Conservation (phyloP, 1,284 basidiomycete species). For the Apiotrichum domesticum region DNA sequence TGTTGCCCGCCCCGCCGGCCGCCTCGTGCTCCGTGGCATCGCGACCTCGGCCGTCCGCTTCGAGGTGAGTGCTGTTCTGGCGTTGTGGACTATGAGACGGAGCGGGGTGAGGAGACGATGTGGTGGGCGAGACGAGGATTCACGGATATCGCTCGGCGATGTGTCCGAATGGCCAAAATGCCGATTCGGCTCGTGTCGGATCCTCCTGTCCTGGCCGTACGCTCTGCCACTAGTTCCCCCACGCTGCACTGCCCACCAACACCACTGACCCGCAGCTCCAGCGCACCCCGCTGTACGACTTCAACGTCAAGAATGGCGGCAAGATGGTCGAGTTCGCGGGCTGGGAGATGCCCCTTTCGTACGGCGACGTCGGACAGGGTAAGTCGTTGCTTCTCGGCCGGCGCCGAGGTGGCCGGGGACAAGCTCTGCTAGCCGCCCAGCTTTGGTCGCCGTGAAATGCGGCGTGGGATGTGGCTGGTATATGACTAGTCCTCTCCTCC, state of each 20-base stretch:
- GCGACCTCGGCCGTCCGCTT: slow-evolving; percentile 10
- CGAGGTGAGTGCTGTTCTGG: slow-evolving; percentile 12
- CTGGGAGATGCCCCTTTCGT: slow-evolving; percentile 87
- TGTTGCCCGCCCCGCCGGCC: slow-evolving; percentile 5
- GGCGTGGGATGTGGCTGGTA: no score
- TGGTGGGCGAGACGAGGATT: no score
- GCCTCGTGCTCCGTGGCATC: slow-evolving; percentile 18
- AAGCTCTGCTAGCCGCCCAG: no score
- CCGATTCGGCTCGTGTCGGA: no score
- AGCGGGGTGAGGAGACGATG: no score
- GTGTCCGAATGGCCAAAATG: no score
- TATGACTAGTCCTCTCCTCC: no score
- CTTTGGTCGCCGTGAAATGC: no score
- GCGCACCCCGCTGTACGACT: slow-evolving; percentile 81
- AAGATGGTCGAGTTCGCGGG: slow-evolving; percentile 98
- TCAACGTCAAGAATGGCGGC: slow-evolving; percentile 75
- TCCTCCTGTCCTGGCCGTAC: no score
- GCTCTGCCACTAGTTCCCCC: background rate
- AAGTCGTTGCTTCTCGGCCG: slow-evolving; percentile 20
- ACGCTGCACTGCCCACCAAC: background rate
- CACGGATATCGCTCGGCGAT: no score
- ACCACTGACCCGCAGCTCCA: slow-evolving; percentile 40
- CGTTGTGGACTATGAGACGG: background rate
- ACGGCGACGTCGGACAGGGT: slow-evolving; percentile 78
- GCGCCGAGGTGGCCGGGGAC: background rate